phyloP scores from a whole-genome alignment of 306 rosid species.

The Cyclanthera cordifolia region DNA sequence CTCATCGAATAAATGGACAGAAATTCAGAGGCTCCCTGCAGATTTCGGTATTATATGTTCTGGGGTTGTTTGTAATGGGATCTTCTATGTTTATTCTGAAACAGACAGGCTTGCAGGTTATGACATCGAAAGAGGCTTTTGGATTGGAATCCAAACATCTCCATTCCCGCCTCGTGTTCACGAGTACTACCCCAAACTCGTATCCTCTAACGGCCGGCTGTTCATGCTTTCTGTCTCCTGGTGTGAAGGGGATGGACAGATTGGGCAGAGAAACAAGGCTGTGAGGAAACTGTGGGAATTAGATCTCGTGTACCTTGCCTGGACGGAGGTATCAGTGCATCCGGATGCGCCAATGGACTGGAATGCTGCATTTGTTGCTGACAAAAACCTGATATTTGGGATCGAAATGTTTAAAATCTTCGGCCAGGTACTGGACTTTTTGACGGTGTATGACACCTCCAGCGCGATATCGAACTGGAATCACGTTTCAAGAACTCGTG shows the following conservation, averaged over 20 bases:
- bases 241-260: conserved; percentile 98
- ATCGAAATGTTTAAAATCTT: conserved; percentile 97
- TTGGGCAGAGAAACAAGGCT: conserved; percentile 89
- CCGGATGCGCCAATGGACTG: conserved; percentile 99
- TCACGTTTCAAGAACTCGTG: conserved; percentile 69
- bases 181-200: conserved; percentile 83
- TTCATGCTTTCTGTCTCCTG: conserved; percentile 87
- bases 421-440: conserved; percentile 87
- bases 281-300: conserved; percentile 92
- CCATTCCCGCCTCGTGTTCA: conserved; percentile 64
- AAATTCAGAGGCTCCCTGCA: conserved; percentile 64
- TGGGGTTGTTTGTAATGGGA: conserved; percentile 74
- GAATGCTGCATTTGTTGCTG: conserved; percentile 76
- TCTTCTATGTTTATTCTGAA: conserved; percentile 88
- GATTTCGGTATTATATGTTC: conserved; percentile 73
- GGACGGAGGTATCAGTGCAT: conserved; percentile 83
- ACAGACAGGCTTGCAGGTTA: conserved; percentile 78
- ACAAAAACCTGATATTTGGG: conserved; percentile 71
- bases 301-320: conserved; percentile 65
- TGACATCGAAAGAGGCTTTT: conserved; percentile 67
- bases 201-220: conserved; percentile 56
- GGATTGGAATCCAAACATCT: conserved; percentile 69
- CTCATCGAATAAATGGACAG: conserved; percentile 74
- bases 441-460: conserved; percentile 76
- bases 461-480: conserved; percentile 45